Evolutionary conservation across 495 filamentous ascomycete genomes (phyloP).

Genomic region (Pyrenula massariospora): DNA sequence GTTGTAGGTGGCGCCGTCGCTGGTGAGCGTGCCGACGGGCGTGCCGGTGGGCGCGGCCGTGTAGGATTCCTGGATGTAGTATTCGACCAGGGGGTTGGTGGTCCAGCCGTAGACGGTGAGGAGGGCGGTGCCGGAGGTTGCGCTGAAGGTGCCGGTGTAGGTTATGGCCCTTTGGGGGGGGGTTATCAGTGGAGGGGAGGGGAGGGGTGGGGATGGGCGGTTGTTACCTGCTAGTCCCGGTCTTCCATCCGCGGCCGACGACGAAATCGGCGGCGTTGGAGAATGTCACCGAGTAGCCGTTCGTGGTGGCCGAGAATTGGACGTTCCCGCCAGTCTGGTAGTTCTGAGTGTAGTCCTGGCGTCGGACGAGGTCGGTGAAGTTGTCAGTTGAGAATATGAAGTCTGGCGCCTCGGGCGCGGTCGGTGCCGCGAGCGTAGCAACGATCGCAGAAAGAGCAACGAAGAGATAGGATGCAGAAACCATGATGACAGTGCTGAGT

Average conservation of each 20-base stretch:
- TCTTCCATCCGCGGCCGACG: conserved; percentile 51
- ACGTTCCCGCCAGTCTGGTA: conserved; percentile 42
- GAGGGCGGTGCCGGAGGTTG: conserved; percentile 44
- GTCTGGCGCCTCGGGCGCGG: neutral
- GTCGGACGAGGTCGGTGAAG: conserved; percentile 21
- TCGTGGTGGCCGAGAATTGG: conserved; percentile 32
- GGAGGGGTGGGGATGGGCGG: neutral
- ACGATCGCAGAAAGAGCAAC: neutral
- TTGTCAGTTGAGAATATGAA: neutral
- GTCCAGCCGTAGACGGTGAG: conserved; percentile 56
- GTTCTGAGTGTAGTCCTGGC: conserved; percentile 43
- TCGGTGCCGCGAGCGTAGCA: neutral
- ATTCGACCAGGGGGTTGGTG: conserved; percentile 47
- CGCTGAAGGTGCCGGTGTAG: conserved; percentile 41
- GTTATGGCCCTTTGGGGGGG: conserved; percentile 29
- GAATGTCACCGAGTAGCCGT: conserved; percentile 50
- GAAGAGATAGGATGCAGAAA: neutral
- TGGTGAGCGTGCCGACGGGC: conserved; percentile 37
- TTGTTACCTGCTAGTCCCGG: conserved; percentile 33
- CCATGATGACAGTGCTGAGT: neutral
- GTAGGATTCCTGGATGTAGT: conserved; percentile 52
- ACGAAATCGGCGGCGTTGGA: conserved; percentile 44
- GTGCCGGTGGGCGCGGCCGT: conserved; percentile 39
- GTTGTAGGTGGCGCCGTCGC: conserved; percentile 53
- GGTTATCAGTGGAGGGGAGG: neutral